Base-by-base conservation (phyloP, 2,329 filamentous ascomycete genomes). In the Aureobasidium sp. region DNA sequence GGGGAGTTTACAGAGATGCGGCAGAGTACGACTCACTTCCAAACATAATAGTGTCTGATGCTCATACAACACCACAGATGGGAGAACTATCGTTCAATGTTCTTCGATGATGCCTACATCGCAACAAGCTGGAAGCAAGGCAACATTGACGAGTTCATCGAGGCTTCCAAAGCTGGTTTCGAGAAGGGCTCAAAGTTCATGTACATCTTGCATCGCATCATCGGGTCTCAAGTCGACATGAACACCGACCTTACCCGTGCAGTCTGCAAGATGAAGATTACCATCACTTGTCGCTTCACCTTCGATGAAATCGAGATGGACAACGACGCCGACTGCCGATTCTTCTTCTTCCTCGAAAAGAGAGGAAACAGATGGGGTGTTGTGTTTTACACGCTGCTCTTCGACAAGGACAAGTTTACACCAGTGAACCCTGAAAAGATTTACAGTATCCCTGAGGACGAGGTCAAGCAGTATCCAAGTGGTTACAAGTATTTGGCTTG, bases 371-470 rank as follows among this genome's bases (percentile, higher is more conserved):
- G 44, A 42, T 66, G 64, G 64, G 64, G 63, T 29, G 58, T 66
- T 10, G 61, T 53, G 13, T 59, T 62, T 42, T 66, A 61, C 36
- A 66, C 63, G 26, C 44, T 66, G 42, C 68, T 79, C n/a, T 70
- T 71, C 44, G 70, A 76, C 64, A 75, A 75, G 52, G 76, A 77
- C 65, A 77, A 61, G 59, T 65, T 65, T 41, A 29, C 59, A 7
- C 58, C 63, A 0, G 63, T 65, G 1, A 62, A 64, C 20, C 63
- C 61, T 3, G 58, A 63, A 10, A 37, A 48, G 8, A 57, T 55
- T 3, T 65, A 65, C 36, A 64, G 64, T n/a, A 63, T 66, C 9
- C 61, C 63, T 3, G 56, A 56, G 26, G 62, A 66, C 37, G 64
- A 63, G 51, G 64, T 66, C 32, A 42, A 53, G 37, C 57, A 63